Evolutionary conservation across 768 basidiomycete genomes (phyloP), one percentile per base, ranked within the genome.

Genomic region (Holtermanniella nyarrowii): DNA sequence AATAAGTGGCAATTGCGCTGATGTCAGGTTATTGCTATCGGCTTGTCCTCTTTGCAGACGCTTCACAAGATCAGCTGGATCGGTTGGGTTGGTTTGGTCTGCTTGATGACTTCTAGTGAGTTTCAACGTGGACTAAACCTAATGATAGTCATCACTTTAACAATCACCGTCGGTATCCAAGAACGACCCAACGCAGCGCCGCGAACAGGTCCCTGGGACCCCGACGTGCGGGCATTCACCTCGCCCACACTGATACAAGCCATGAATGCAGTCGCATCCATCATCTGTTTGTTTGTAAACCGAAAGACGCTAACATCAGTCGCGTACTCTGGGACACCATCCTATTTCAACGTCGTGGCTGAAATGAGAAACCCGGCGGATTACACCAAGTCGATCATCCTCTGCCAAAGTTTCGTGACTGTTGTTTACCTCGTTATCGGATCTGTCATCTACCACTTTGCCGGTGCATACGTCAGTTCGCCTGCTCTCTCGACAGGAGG

Each of bases 51-150:
- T 2, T 57, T 69, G 22, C 68, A 63, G 22, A 70, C 70, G 1
- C 59, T 72, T 46, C 65, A 62, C 40, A 53, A 56, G 14, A 62
- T 72, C 22, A 63, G 63, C 10, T 69, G 60, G 60, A 47, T 72
- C 43, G 66, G 65, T 16, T 37, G 31, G 31, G 31, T 16, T 37
- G 31, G 31, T n/a, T n/a, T n/a, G n/a, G n/a, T 7, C 31, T 37
- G 31, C 7, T 37, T 16, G 16, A 16, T 37, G 16, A 7, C 31
- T 37, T 37, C 10, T 37, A 7, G 31, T 37, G 10, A 16, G n/a
- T n/a, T n/a, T n/a, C n/a, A n/a, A n/a, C n/a, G n/a, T n/a, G n/a
- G n/a, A n/a, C n/a, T n/a, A n/a, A n/a, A n/a, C n/a, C n/a, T n/a
- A n/a, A n/a, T n/a, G n/a, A n/a, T n/a, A n/a, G 31, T 37, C 10